These are phyloP conservation scores for Plasmodium sp. DNA, from an alignment of 169 alveolate genomes.

Conservation along the genomic window DNA sequence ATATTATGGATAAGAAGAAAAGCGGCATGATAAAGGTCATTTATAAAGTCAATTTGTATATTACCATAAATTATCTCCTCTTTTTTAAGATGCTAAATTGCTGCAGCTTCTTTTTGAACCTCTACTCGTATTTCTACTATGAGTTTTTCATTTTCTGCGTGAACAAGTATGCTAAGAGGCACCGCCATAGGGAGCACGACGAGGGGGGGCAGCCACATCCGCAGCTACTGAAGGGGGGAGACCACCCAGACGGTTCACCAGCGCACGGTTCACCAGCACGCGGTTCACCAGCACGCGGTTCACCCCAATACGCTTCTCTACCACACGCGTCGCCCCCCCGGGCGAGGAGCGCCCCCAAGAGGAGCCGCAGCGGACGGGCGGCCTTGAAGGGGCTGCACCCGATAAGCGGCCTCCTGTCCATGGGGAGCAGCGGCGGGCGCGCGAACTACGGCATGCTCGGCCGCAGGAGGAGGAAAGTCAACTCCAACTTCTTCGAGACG, in stretches of 20 bases:
- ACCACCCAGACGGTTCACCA: not conserved
- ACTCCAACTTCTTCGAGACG: not conserved
- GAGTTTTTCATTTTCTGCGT: conserved; percentile 66
- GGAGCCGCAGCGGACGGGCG: not conserved
- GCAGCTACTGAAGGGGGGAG: not conserved
- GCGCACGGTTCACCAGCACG: no score
- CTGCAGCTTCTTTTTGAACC: conserved; percentile 24
- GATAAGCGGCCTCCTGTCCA: not conserved
- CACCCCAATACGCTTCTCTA: no score
- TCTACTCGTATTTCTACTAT: conserved; percentile 50
- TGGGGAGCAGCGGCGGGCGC: not conserved
- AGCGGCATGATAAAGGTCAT: conserved; percentile 33
- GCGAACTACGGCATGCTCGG: not conserved
- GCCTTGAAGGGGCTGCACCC: not conserved
- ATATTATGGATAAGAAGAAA: conserved; percentile 33
- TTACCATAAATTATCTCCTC: conserved; percentile 62
- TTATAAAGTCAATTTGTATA: conserved; percentile 41
- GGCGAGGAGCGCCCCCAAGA: not conserved
- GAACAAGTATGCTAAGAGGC: conserved; percentile 31
- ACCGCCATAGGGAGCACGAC: not conserved
- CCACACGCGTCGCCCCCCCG: not conserved
- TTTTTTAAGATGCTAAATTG: conserved; percentile 54
- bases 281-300: not conserved
- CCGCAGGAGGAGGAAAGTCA: not conserved
- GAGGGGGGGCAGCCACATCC: not conserved